Evolutionary conservation across 306 rosid species (phyloP), one percentile per base, ranked within the genome.

Genomic region (Senna siamea): DNA sequence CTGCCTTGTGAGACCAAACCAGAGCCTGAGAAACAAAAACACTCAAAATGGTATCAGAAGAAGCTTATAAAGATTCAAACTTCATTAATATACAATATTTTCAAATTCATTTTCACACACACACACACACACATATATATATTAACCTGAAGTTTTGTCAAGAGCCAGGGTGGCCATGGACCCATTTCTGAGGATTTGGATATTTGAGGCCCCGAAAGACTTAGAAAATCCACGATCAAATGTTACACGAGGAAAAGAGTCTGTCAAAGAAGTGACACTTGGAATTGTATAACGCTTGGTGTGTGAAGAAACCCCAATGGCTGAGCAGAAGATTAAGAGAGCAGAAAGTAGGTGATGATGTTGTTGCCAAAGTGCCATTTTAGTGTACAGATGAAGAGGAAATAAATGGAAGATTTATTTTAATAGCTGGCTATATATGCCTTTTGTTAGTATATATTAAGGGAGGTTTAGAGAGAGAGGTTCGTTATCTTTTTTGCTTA

Each of bases 161-260:
- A 94, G 97, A 87, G 89, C 78, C 53, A 94, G 83, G 77, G 87
- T 87, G 74, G 89, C 92, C 76, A 80, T 87, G 76, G 97, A 89
- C 80, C 96, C 97, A 80, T 94, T 89, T 59, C 69, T 78, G 26
- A 82, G 79, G 56, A 88, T 80, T 63, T 77, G 78, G 60, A 91
- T n/a, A 84, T 91, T 81, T 18, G 91, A 69, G 72, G 79, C 88
- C 47, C 98, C 98, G 75, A 78, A 94, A 44, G 56, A 55, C 61
- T 81, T 84, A 5, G 89, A 80, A 75, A 87, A 94, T 59, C 70
- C 87, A 18, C 62, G 59, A 74, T 67, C 81, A 65, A 91, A 34
- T 0, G 88, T 44, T 44, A 89, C 87, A 63, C 44, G 89, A 56
- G 98, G 95, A 23, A 94, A 84, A 56, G 69, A 80, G 81, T 90